phyloP scores from a whole-genome alignment of 169 alveolate species.

The Neospora caninum region DNA sequence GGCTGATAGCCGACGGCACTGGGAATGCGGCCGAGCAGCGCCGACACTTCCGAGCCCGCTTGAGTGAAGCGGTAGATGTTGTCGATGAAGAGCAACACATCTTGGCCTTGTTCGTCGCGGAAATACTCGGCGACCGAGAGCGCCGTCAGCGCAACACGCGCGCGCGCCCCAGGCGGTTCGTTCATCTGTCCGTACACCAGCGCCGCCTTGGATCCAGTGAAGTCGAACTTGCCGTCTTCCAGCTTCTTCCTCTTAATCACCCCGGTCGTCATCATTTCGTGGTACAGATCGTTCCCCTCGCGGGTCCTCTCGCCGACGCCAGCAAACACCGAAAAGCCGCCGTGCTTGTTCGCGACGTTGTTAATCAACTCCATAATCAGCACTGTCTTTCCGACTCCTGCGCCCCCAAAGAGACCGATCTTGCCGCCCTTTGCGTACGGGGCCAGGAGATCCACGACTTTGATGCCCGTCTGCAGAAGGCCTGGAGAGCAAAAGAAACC shows the following conservation, averaged over 20 bases:
- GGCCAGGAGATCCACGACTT: constrained; percentile 96
- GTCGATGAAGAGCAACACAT: constrained; percentile 94
- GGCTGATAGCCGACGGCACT: constrained; percentile 99
- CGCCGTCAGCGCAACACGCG: constrained; percentile 97
- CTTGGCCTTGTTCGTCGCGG: constrained; percentile 97
- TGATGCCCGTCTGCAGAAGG: constrained; percentile 65
- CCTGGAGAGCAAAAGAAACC: background rate
- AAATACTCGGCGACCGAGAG: constrained; percentile 98
- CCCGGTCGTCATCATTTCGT: constrained; percentile 90
- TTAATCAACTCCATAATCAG: constrained; percentile 97
- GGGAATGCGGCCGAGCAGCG: constrained; percentile 96
- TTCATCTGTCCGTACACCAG: constrained; percentile 98
- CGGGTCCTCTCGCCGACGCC: constrained; percentile 99
- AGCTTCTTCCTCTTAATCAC: constrained; percentile 44
- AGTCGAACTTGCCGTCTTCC: constrained; percentile 81
- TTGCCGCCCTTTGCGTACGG: constrained; percentile 99
- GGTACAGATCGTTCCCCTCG: constrained; percentile 98
- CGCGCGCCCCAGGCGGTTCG: constrained; percentile 99
- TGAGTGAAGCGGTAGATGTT: constrained; percentile 97
- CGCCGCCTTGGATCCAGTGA: constrained; percentile 96
- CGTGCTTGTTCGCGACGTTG: constrained; percentile 97
- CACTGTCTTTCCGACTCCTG: constrained; percentile 99
- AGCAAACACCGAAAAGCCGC: constrained; percentile 98
- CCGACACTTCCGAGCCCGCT: constrained; percentile 98
- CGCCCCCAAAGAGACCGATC: constrained; percentile 99